Base-by-base conservation (phyloP, 768 basidiomycete genomes). In the Gymnopilus dilepis region DNA sequence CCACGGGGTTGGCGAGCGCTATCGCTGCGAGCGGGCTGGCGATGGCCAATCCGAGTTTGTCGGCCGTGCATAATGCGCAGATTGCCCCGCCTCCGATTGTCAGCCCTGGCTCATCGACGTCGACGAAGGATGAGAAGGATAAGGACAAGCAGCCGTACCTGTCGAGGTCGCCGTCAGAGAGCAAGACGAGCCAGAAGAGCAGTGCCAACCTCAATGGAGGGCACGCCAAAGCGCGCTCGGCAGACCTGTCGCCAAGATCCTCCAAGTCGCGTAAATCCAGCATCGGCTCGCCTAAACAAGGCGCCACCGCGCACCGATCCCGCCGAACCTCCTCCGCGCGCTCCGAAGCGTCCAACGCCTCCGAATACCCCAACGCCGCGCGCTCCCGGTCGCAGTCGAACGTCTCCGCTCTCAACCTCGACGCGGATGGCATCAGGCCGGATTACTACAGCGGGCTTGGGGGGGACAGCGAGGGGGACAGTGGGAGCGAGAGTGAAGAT, bases 1-100 rank as follows among this genome's bases (percentile, higher is more conserved):
- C 85, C 2, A 81, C 84, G 0, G 84, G 86, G 22, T 80, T 90
- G n/a, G 89, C 90, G 4, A 80, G 82, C 54, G 89, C 88, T 1
- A 80, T 90, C 52, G 87, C 89, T 1, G 85, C 86, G 2, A 86
- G 86, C 17, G 86, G 88, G 17, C 75, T 88, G 30, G 83, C 87
- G 47, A 89, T 91, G 83, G 84, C 86, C 11, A 84, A 86, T 63
- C 77, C 85, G 0, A 78, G 77, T 1, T 71, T 86, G 57, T 78
- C 80, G 2, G 74, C 82, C 4, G 82, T 83, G 19, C 82, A 82
- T 15, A 78, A 79, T 48, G 74, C 79, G 13, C 64, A 34, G 28
- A 56, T 61, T 6, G 52, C 65, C 12, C 65, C 66, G 21, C 66
- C 69, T 21, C 62, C 65, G n/a, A 61, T 65, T 17, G 42, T 65